Evolutionary conservation across 106 monocot genomes (phyloP).

Genomic region (Dioscorea alata): DNA sequence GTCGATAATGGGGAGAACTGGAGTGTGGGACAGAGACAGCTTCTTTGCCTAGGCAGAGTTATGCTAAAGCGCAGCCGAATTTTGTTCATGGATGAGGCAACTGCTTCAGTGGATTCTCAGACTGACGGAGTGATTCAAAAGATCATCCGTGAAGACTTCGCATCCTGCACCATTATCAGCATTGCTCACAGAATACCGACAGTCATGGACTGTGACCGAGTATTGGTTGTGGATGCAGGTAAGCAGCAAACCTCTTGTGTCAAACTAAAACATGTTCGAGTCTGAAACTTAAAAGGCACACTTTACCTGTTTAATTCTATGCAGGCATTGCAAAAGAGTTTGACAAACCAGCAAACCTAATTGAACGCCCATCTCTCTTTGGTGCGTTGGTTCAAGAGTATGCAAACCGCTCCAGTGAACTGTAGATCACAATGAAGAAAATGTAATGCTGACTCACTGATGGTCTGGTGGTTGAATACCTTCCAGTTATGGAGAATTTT

Average conservation of each 20-base stretch:
- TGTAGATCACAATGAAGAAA: constrained; percentile 11
- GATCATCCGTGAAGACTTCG: constrained; percentile 59
- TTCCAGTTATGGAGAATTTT: too few species aligned
- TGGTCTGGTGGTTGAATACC: too few species aligned
- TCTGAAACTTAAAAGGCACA: too few species aligned
- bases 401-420: constrained; percentile 44
- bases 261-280: too few species aligned
- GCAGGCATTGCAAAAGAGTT: constrained; percentile 59
- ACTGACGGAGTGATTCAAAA: constrained; percentile 65
- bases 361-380: constrained; percentile 41
- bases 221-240: constrained; percentile 67
- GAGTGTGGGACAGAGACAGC: constrained; percentile 77
- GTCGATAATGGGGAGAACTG: constrained; percentile 70
- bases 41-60: constrained; percentile 59
- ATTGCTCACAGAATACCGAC: constrained; percentile 79
- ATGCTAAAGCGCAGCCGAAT: constrained; percentile 52
- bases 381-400: constrained; percentile 66
- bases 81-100: constrained; percentile 64
- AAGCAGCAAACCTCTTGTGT: not conserved
- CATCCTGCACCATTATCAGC: constrained; percentile 53
- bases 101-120: constrained; percentile 75
- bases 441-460: too few species aligned
- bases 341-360: constrained; percentile 44
- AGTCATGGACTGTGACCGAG: constrained; percentile 70
- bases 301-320: not conserved